These are phyloP conservation scores for Chalaropsis thielavioides DNA, from an alignment of 2,329 filamentous ascomycete genomes.

Conservation along the genomic window DNA sequence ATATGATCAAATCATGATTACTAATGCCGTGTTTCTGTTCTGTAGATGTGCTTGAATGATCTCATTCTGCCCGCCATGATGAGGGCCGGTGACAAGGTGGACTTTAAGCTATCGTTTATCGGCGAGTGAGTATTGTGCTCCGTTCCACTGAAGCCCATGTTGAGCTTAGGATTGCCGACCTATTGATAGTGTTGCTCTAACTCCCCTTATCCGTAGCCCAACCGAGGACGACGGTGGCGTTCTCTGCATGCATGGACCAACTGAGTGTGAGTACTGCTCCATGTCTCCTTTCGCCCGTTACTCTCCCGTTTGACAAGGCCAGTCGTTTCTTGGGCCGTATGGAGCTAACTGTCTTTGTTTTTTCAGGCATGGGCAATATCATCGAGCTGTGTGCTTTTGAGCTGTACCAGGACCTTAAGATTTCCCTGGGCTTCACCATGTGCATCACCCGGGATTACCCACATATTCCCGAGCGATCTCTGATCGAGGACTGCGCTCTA, in stretches of 20 bases:
- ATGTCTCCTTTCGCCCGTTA: background rate
- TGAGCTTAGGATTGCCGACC: constrained; percentile 7
- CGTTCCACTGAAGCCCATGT: background rate
- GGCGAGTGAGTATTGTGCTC: constrained; percentile 44
- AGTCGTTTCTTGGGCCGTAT: background rate
- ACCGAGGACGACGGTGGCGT: constrained; percentile 63
- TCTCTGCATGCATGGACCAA: constrained; percentile 74
- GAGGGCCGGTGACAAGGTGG: constrained; percentile 63
- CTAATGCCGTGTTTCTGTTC: background rate
- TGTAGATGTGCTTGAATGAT: constrained; percentile 58
- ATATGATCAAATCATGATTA: background rate
- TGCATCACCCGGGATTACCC: constrained; percentile 66
- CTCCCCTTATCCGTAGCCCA: constrained; percentile 29
- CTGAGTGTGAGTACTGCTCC: constrained; percentile 44
- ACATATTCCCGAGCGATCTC: constrained; percentile 60
- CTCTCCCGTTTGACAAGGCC: background rate
- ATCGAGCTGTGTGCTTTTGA: constrained; percentile 79
- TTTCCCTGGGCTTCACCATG: constrained; percentile 83
- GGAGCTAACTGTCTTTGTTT: background rate
- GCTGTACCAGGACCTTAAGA: constrained; percentile 72
- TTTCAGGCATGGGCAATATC: constrained; percentile 66
- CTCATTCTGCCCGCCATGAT: constrained; percentile 81
- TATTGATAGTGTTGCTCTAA: background rate
- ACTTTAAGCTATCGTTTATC: constrained; percentile 85
- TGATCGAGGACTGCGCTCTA: constrained; percentile 75